phyloP scores from a whole-genome alignment of 495 filamentous ascomycete genomes.

The Penicillium maclennaniae region DNA sequence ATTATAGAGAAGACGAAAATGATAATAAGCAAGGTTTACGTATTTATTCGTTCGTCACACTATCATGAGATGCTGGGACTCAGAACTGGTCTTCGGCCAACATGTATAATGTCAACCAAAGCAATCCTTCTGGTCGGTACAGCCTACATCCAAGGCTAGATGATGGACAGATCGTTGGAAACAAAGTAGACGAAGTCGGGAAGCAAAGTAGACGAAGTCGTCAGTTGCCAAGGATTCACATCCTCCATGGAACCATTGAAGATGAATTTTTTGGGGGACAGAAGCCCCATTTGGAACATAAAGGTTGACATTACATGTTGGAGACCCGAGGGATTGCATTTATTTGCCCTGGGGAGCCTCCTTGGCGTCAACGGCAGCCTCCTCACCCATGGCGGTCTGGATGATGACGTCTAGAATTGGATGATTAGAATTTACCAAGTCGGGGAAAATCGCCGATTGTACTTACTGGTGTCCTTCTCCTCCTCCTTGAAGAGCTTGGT shows the following conservation, averaged over 20 bases:
- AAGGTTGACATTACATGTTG: conserved; percentile 34
- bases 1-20: neutral
- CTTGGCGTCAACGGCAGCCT: conserved; percentile 89
- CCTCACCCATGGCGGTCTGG: conserved; percentile 93
- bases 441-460: neutral
- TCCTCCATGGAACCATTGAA: conserved; percentile 32
- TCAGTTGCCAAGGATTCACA: conserved; percentile 29
- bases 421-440: conserved; percentile 4
- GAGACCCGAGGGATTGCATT: conserved; percentile 28
- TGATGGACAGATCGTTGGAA: conserved; percentile 25
- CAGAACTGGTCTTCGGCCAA: conserved; percentile 37
- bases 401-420: conserved; percentile 70
- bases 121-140: conserved; percentile 35
- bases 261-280: conserved; percentile 23
- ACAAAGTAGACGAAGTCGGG: conserved; percentile 18
- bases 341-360: conserved; percentile 59
- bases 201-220: conserved; percentile 18
- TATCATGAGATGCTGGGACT: conserved; percentile 45
- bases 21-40: conserved; percentile 12
- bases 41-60: conserved; percentile 45
- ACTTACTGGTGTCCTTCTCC: conserved; percentile 81
- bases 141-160: conserved; percentile 40
- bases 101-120: conserved; percentile 41
- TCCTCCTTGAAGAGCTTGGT: conserved; percentile 67
- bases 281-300: conserved; percentile 29